phyloP scores from a whole-genome alignment of 176 grass and related monocot species.

The Carex littledalei region DNA sequence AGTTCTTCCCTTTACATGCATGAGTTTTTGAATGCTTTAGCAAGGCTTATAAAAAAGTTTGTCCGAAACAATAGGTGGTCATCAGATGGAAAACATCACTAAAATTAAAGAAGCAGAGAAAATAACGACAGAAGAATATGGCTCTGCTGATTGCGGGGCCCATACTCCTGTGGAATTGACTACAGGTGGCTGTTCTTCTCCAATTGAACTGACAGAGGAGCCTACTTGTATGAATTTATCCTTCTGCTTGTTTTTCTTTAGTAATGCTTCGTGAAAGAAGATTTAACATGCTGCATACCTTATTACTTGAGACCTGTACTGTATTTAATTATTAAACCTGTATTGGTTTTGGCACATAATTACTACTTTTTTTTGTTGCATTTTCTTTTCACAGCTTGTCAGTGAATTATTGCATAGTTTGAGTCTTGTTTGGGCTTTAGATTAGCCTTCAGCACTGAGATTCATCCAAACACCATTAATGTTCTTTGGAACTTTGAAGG shows the following conservation, averaged over 20 bases:
- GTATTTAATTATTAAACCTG: not conserved
- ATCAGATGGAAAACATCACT: not conserved
- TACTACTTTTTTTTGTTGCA: not conserved
- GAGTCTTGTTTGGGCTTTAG: not conserved
- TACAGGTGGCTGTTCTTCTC: not conserved
- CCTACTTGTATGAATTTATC: not conserved
- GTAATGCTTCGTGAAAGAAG: not conserved
- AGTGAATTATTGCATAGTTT: not conserved
- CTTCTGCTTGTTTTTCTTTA: not conserved
- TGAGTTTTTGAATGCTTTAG: not conserved
- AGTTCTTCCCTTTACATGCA: not conserved
- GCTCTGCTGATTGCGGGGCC: not conserved
- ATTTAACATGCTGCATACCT: constrained; percentile 6
- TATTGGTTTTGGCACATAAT: not conserved
- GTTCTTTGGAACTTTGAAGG: not conserved
- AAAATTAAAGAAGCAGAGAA: not conserved
- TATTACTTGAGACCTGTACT: not conserved
- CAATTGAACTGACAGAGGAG: not conserved
- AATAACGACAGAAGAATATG: not conserved
- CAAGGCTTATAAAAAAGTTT: not conserved
- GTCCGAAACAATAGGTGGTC: not conserved
- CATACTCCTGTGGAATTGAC: not conserved
- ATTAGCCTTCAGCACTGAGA: not conserved
- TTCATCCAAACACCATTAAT: not conserved
- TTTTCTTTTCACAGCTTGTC: not conserved